Percentiles rank a stretch among this genome's conserved stretches.
Evolutionary conservation across 1,284 basidiomycete species (phyloP).

Genomic region (Leccinum variabile): DNA sequence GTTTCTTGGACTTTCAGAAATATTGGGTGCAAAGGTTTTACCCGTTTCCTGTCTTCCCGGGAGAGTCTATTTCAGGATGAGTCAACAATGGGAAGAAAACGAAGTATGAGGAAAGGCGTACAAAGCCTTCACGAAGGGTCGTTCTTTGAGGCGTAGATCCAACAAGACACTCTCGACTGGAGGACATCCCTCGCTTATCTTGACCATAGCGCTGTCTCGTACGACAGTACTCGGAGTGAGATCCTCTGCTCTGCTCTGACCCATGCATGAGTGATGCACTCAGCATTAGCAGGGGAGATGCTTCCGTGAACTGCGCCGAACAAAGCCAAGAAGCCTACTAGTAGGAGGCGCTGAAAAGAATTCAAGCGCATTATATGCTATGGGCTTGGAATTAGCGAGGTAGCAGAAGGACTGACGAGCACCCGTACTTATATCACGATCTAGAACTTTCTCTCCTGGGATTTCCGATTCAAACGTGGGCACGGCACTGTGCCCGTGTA

Average conservation of each 20-base stretch:
- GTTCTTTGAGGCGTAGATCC: slow-evolving; percentile 29
- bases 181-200: slow-evolving; percentile 23
- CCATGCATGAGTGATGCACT: slow-evolving; percentile 18
- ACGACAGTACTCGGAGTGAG: slow-evolving; percentile 17
- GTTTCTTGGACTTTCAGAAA: too few relatives aligned
- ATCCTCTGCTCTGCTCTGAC: slow-evolving; percentile 25
- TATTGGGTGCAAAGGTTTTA: neutral
- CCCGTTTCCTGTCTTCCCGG: neutral
- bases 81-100: neutral
- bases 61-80: neutral
- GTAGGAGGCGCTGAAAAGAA: slow-evolving; percentile 8
- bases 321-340: slow-evolving; percentile 8
- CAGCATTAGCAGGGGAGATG: neutral
- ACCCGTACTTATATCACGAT: neutral
- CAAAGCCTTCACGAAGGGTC: slow-evolving; percentile 22
- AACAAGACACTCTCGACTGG: slow-evolving; percentile 8
- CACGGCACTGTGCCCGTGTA: neutral
- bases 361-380: neutral
- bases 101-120: neutral
- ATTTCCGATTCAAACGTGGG: neutral
- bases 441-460: neutral
- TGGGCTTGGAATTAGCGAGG: neutral
- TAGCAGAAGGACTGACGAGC: neutral
- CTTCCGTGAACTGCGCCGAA: slow-evolving; percentile 2
- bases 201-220: slow-evolving; percentile 9